Percentiles rank a stretch among this genome's conserved stretches.
Conservation (phyloP, 352 stramenopile species). For the Globisporangium canariense region DNA sequence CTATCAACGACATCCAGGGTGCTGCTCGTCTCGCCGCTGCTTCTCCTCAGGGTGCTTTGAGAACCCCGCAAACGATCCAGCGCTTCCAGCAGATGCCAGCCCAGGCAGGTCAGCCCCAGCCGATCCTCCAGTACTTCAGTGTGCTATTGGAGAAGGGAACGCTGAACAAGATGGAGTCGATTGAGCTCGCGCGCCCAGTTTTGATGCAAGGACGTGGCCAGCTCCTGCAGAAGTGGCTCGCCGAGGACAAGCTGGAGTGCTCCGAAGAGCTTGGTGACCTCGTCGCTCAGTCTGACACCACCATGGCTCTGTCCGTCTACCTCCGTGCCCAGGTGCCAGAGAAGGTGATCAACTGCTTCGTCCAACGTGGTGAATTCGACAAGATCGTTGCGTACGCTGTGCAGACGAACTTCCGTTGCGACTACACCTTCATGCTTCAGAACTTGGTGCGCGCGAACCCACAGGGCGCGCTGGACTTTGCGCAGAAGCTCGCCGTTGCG, state of each 20-base stretch:
- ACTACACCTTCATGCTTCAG: slow-evolving; percentile 99
- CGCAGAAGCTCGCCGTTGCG: slow-evolving; percentile 96
- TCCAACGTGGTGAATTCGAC: slow-evolving; percentile 98
- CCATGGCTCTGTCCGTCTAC: slow-evolving; percentile 98
- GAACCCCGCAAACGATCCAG: slow-evolving; percentile 98
- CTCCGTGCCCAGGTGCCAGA: slow-evolving; percentile 96
- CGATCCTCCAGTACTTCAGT: slow-evolving; percentile 99
- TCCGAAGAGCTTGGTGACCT: slow-evolving; percentile 97
- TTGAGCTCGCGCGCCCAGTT: slow-evolving; percentile 98
- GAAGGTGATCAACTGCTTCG: slow-evolving; percentile 99
- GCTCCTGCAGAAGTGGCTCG: slow-evolving; percentile 99
- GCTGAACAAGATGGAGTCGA: slow-evolving; percentile 99
- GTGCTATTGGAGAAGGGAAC: slow-evolving; percentile 97
- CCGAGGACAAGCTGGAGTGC: slow-evolving; percentile 98
- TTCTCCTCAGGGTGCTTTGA: slow-evolving; percentile 88
- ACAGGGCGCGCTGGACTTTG: slow-evolving; percentile 96
- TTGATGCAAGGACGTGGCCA: slow-evolving; percentile 96
- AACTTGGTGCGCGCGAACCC: slow-evolving; percentile 98
- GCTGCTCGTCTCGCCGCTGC: slow-evolving; percentile 89
- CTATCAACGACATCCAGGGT: slow-evolving; percentile 80
- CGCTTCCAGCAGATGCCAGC: slow-evolving; percentile 98
- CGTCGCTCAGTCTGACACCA: slow-evolving; percentile 94
- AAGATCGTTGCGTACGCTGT: slow-evolving; percentile 97
- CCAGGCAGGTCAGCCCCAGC: slow-evolving; percentile 94
- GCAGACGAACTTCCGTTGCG: slow-evolving; percentile 97